Evolutionary conservation across 2,329 filamentous ascomycete species (phyloP).

Genomic region (Colletotrichum nymphaeae): DNA sequence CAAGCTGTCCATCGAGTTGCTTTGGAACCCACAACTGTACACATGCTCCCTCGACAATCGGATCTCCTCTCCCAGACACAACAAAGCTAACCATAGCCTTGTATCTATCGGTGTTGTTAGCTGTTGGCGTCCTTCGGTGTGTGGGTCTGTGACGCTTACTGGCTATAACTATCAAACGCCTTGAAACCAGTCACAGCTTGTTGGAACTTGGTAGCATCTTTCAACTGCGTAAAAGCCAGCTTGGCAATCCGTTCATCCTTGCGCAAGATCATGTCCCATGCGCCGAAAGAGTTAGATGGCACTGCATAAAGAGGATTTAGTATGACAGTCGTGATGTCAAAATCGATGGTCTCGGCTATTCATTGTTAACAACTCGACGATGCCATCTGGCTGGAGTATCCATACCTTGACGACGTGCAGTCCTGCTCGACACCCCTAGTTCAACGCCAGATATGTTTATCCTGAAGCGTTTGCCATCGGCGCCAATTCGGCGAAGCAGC

Average conservation of each 20-base stretch:
- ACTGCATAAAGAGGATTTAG: conserved; percentile 45
- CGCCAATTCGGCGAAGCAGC: conserved; percentile 41
- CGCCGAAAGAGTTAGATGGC: conserved; percentile 28
- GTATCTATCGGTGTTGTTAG: conserved; percentile 8
- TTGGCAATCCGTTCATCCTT: conserved; percentile 46
- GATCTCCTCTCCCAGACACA: conserved; percentile 36
- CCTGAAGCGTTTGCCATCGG: conserved; percentile 41
- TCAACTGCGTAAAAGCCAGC: conserved; percentile 41
- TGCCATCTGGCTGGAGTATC: too few species aligned
- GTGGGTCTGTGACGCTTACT: conserved; percentile 35
- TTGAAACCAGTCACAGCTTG: conserved; percentile 48
- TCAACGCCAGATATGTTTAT: conserved; percentile 37
- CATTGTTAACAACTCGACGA: neutral
- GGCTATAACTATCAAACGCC: conserved; percentile 41
- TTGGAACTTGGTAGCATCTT: conserved; percentile 45
- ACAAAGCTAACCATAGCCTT: conserved; percentile 44
- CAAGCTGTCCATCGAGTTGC: conserved; percentile 40
- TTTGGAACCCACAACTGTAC: conserved; percentile 48
- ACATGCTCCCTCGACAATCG: conserved; percentile 43
- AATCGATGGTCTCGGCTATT: conserved; percentile 42
- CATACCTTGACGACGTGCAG: conserved; percentile 31
- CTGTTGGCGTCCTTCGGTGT: neutral
- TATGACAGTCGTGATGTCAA: conserved; percentile 42
- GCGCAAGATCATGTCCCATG: conserved; percentile 43
- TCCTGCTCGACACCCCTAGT: neutral